phyloP scores from a whole-genome alignment of 148 eudicot species.

The Rhododendron ferrugineum region DNA sequence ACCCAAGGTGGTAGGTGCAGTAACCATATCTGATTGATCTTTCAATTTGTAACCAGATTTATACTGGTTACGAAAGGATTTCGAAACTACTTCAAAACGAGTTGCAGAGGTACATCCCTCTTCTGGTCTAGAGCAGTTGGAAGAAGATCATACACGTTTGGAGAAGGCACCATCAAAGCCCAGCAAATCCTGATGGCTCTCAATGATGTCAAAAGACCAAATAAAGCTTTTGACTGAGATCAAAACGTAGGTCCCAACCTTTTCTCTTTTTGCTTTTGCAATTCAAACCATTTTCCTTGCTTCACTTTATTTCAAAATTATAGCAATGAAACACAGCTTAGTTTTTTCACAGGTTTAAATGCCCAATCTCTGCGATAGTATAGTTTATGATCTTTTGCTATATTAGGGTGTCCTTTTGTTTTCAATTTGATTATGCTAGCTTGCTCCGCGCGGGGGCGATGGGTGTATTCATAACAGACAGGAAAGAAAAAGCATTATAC shows the following conservation, averaged over 20 bases:
- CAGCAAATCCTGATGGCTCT: constrained; percentile 77
- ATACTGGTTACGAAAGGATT: constrained; percentile 68
- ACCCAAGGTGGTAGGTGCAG: not conserved
- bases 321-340: not conserved
- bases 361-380: not conserved
- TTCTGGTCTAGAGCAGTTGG: constrained; percentile 67
- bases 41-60: constrained; percentile 48
- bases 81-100: constrained; percentile 54
- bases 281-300: not conserved
- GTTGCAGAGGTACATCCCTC: constrained; percentile 63
- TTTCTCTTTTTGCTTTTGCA: not conserved
- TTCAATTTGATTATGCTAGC: not conserved
- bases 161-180: constrained; percentile 75
- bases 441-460: not conserved
- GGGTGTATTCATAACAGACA: not conserved
- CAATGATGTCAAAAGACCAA: constrained; percentile 76
- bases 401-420: not conserved
- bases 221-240: constrained; percentile 65
- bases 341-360: not conserved
- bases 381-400: not conserved
- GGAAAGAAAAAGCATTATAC: not conserved
- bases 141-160: constrained; percentile 53
- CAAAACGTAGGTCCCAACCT: constrained; percentile 52
- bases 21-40: not conserved
- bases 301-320: not conserved